Conservation (phyloP, 2,329 filamentous ascomycete genomes). For the Diplodia intermedia region DNA sequence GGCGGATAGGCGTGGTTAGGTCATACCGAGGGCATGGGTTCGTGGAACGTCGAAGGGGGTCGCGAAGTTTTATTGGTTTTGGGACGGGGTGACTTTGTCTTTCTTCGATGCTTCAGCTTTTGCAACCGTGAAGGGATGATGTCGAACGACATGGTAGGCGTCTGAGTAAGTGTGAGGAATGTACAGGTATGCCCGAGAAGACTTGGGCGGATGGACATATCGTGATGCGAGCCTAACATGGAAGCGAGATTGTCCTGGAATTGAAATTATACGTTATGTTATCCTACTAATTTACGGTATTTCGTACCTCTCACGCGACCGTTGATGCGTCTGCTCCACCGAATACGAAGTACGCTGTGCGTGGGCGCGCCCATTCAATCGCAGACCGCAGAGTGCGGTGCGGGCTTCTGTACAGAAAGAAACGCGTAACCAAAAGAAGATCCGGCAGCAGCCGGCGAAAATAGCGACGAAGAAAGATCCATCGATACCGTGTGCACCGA, state of each 20-base stretch:
- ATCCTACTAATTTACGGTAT: constrained; percentile 14
- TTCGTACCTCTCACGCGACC: constrained; percentile 4
- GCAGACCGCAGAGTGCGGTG: not conserved
- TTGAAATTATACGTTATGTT: constrained; percentile 25
- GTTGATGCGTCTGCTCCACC: not conserved
- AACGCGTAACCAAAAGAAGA: not conserved
- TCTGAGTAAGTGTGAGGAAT: not conserved
- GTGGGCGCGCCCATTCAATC: not conserved
- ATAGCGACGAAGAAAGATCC: not conserved
- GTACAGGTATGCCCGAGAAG: not conserved
- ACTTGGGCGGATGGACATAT: not conserved
- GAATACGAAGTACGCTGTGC: not conserved
- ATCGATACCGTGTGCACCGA: constrained; percentile 4
- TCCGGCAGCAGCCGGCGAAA: not conserved
- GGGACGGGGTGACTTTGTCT: not conserved
- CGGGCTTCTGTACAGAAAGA: constrained; percentile 19
- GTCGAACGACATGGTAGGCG: not conserved
- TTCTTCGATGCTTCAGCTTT: not conserved
- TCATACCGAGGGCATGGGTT: not conserved
- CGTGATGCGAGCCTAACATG: not conserved
- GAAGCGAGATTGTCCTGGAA: not conserved
- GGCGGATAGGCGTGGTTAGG: not conserved
- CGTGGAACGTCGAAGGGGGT: not conserved
- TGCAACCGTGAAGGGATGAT: not conserved
- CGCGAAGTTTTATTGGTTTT: not conserved